A percentile compares a stretch with the other conserved stretches of the same genome.
phyloP scores from a whole-genome alignment of 2,329 filamentous ascomycete species.

The Cordyceps tenuipes region DNA sequence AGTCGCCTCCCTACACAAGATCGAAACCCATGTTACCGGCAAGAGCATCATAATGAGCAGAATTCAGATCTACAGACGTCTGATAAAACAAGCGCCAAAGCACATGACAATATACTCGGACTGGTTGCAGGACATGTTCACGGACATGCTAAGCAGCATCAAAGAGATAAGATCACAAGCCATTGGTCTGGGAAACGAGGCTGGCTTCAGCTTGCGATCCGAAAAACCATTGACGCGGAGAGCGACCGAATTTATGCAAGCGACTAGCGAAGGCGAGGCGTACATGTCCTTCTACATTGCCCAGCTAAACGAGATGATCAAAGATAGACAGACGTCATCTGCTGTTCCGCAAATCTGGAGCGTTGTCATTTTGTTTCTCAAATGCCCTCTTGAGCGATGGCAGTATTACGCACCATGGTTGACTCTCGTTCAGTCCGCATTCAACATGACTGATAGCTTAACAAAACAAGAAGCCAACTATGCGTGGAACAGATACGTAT shows the following conservation, averaged over 20 bases:
- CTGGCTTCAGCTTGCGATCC: conserved; percentile 59
- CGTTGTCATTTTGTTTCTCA: conserved; percentile 68
- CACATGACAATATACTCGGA: conserved; percentile 63
- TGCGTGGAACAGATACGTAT: conserved; percentile 81
- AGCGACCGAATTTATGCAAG: conserved; percentile 55
- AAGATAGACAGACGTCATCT: conserved; percentile 40
- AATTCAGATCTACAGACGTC: conserved; percentile 67
- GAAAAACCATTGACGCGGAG: conserved; percentile 60
- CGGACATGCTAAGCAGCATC: conserved; percentile 69
- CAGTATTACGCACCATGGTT: conserved; percentile 67
- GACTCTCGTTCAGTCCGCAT: conserved; percentile 68
- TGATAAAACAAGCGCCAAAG: conserved; percentile 62
- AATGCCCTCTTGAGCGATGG: conserved; percentile 61
- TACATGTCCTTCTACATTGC: conserved; percentile 63
- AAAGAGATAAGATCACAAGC: conserved; percentile 70
- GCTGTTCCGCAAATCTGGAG: conserved; percentile 86
- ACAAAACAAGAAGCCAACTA: conserved; percentile 70
- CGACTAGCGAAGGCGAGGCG: conserved; percentile 41
- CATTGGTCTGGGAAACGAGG: conserved; percentile 64
- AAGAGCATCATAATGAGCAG: conserved; percentile 74
- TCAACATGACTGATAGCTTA: conserved; percentile 66
- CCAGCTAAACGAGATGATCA: conserved; percentile 60
- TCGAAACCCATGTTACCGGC: conserved; percentile 66
- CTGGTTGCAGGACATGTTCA: conserved; percentile 78
- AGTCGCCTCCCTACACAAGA: conserved; percentile 59